phyloP scores from a whole-genome alignment of 2,329 filamentous ascomycete species.

The Trichoderma pleuroti region DNA sequence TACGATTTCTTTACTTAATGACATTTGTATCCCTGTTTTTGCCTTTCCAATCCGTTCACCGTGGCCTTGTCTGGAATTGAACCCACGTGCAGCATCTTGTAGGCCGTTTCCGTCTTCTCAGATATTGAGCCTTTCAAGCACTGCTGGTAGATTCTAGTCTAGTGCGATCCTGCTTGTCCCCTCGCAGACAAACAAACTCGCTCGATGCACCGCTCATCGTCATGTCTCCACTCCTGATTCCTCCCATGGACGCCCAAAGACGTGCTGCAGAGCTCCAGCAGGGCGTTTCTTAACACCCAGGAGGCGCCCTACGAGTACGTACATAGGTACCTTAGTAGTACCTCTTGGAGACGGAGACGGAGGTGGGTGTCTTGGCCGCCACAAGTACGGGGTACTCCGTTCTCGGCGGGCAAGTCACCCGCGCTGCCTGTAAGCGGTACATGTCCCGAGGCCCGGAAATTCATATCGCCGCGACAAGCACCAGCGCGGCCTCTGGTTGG shows the following conservation, averaged over 20 bases:
- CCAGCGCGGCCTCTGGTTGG: slow-evolving; percentile 27
- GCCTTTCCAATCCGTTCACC: too few species aligned
- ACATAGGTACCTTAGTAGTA: too few species aligned
- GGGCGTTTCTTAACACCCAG: not conserved
- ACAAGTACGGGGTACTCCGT: not conserved
- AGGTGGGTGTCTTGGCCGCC: not conserved
- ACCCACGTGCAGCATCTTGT: not conserved
- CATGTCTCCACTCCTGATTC: not conserved
- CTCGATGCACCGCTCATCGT: not conserved
- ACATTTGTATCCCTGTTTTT: not conserved
- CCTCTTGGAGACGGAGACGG: not conserved
- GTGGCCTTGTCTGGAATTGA: too few species aligned
- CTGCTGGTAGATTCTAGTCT: not conserved
- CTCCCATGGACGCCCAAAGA: not conserved
- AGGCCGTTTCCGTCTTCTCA: not conserved
- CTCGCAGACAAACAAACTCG: not conserved
- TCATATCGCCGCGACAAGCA: slow-evolving; percentile 14
- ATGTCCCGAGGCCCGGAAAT: slow-evolving; percentile 9
- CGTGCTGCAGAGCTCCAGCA: not conserved
- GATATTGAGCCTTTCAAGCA: not conserved
- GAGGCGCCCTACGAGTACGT: not conserved
- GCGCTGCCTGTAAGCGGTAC: not conserved
- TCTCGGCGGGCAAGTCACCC: not conserved
- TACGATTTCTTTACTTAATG: not conserved
- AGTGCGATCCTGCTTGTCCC: not conserved